Evolutionary conservation across 257 asterid species (phyloP).

Genomic region (Lithospermum erythrorhizon): DNA sequence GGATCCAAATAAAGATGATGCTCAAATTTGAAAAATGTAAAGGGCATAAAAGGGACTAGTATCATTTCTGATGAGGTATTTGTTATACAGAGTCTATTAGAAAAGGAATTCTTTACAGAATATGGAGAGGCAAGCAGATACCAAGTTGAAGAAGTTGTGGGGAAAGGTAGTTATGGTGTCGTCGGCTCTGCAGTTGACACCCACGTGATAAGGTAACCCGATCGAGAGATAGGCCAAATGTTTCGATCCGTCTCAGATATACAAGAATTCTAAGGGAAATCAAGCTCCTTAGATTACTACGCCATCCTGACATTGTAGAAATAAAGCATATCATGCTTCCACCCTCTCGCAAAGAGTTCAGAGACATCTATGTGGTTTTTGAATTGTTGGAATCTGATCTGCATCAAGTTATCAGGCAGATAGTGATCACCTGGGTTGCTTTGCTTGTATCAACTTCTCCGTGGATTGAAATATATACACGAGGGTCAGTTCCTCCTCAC

Average conservation of each 20-base stretch:
- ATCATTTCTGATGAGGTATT: background rate
- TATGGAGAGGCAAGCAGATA: constrained; percentile 3
- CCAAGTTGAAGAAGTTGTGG: constrained; percentile 1
- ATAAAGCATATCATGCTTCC: constrained; percentile 9
- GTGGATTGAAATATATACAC: constrained; percentile 10
- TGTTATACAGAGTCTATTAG: background rate
- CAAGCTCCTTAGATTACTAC: background rate
- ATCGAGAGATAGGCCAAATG: constrained; percentile 3
- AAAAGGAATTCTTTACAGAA: background rate
- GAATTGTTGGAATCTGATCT: constrained; percentile 11
- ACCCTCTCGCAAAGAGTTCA: constrained; percentile 10
- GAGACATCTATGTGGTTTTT: constrained; percentile 9
- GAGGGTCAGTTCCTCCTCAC: constrained; percentile 2
- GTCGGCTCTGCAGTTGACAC: constrained; percentile 2
- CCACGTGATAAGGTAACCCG: background rate
- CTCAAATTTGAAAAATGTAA: too few species aligned
- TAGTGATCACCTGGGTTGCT: constrained; percentile 8
- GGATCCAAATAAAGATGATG: too few species aligned
- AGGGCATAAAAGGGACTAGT: too few species aligned
- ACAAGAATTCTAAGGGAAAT: constrained; percentile 2
- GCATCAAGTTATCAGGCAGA: constrained; percentile 11
- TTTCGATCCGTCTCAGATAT: background rate
- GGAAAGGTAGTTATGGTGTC: constrained; percentile 2
- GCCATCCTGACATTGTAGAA: background rate
- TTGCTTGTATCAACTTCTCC: constrained; percentile 6